Conservation (phyloP, 768 basidiomycete species). For the Mycena chlorophos region DNA sequence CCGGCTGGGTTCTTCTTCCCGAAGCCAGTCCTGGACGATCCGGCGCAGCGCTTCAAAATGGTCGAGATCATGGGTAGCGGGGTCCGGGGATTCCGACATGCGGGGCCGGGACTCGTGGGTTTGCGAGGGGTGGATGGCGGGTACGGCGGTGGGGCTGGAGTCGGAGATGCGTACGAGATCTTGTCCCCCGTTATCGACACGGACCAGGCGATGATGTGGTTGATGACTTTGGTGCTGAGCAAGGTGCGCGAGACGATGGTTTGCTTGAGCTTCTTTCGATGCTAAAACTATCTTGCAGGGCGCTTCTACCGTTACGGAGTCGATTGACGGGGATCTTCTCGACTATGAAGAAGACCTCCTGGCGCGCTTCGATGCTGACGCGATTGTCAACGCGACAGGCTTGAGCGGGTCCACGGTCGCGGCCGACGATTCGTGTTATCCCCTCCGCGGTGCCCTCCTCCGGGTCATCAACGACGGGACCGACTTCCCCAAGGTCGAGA, state of each 20-base stretch:
- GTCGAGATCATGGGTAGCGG: slow-evolving; percentile 24
- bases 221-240: slow-evolving; percentile 25
- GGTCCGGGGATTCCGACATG: slow-evolving; percentile 29
- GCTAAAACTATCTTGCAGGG: no score
- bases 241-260: slow-evolving; percentile 34
- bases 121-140: slow-evolving; percentile 30
- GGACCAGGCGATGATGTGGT: slow-evolving; percentile 37
- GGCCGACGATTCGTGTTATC: slow-evolving; percentile 34
- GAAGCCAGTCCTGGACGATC: neutral
- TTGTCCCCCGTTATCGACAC: slow-evolving; percentile 39
- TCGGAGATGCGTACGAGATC: slow-evolving; percentile 37
- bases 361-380: slow-evolving; percentile 28
- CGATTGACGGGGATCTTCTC: slow-evolving; percentile 34
- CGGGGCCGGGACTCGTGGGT: slow-evolving; percentile 24
- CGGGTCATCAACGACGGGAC: slow-evolving; percentile 38
- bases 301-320: slow-evolving; percentile 24
- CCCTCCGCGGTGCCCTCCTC: slow-evolving; percentile 39
- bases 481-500: slow-evolving; percentile 35
- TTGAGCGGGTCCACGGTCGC: slow-evolving; percentile 34
- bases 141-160: slow-evolving; percentile 22
- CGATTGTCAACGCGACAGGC: slow-evolving; percentile 39
- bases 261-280: no score
- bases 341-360: slow-evolving; percentile 27
- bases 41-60: slow-evolving; percentile 16
- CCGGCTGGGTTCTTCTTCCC: slow-evolving; percentile 38